phyloP scores from a whole-genome alignment of 768 basidiomycete genomes.

The Mycena albidolilacea region DNA sequence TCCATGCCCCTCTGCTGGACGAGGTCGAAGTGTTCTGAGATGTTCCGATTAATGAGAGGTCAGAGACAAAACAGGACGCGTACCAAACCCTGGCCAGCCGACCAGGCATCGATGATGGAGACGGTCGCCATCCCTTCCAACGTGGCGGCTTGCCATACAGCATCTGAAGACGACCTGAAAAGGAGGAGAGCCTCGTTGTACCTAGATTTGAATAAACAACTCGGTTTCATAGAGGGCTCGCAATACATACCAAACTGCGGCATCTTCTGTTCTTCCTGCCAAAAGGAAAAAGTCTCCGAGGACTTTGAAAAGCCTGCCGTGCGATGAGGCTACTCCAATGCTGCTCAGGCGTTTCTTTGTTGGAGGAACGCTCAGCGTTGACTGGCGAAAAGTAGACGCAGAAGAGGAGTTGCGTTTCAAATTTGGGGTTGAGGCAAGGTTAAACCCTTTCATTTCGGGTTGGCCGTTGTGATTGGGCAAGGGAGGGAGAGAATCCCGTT shows the following conservation, averaged over 20 bases:
- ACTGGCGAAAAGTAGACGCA: slow-evolving; percentile 65
- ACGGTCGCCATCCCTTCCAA: slow-evolving; percentile 89
- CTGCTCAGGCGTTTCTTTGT: slow-evolving; percentile 75
- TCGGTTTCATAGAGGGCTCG: not conserved
- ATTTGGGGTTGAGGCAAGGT: slow-evolving; percentile 55
- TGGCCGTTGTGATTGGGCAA: slow-evolving; percentile 68
- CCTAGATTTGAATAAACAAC: slow-evolving; percentile 58
- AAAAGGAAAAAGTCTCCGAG: slow-evolving; percentile 91
- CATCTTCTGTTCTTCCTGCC: slow-evolving; percentile 88
- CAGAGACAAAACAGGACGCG: slow-evolving; percentile 49
- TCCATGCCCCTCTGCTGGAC: slow-evolving; percentile 78
- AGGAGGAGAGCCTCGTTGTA: slow-evolving; percentile 88
- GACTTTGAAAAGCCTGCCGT: slow-evolving; percentile 90
- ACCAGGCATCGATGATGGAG: slow-evolving; percentile 88
- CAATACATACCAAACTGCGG: slow-evolving; percentile 77
- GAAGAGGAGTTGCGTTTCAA: slow-evolving; percentile 69
- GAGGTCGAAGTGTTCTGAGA: slow-evolving; percentile 69
- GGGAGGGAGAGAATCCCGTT: slow-evolving; percentile 60
- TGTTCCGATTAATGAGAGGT: slow-evolving; percentile 17
- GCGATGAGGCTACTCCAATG: slow-evolving; percentile 80
- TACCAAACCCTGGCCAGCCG: slow-evolving; percentile 79
- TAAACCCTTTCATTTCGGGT: slow-evolving; percentile 63
- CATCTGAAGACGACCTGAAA: slow-evolving; percentile 83
- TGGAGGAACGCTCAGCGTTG: slow-evolving; percentile 62
- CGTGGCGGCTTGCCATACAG: slow-evolving; percentile 91